Percentiles rank a stretch among this genome's conserved stretches.
Evolutionary conservation across 208 protist species (phyloP).

Genomic region (Leishmania arabica): DNA sequence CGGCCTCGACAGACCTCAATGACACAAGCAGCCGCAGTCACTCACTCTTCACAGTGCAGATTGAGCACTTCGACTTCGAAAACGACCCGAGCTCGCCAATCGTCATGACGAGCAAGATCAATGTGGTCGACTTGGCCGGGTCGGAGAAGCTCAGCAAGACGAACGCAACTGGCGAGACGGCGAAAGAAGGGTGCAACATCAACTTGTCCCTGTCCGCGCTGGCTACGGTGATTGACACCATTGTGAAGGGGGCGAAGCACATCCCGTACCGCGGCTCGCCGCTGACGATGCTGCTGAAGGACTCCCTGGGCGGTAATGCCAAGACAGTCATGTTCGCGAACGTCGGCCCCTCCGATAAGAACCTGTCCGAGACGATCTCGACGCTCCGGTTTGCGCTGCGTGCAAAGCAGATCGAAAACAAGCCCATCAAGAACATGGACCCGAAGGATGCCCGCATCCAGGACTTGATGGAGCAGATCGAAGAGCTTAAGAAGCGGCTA

Average conservation of each 20-base stretch:
- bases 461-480: constrained; percentile 88
- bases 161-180: constrained; percentile 91
- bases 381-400: constrained; percentile 89
- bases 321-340: constrained; percentile 96
- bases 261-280: constrained; percentile 92
- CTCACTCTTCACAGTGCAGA: constrained; percentile 89
- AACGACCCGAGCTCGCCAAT: constrained; percentile 83
- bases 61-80: constrained; percentile 89
- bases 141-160: constrained; percentile 94
- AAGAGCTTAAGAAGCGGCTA: constrained; percentile 83
- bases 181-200: constrained; percentile 95
- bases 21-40: constrained; percentile 92
- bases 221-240: constrained; percentile 92
- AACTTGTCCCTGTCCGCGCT: constrained; percentile 94
- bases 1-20: constrained; percentile 92
- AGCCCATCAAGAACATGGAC: constrained; percentile 94
- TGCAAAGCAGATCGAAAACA: constrained; percentile 96
- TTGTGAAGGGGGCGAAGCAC: constrained; percentile 89
- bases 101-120: constrained; percentile 91
- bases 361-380: constrained; percentile 89
- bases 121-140: constrained; percentile 95
- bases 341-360: constrained; percentile 80
- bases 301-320: constrained; percentile 88
- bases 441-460: constrained; percentile 91
- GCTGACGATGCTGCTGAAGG: constrained; percentile 94